Evolutionary conservation across 352 stramenopile genomes (phyloP).

Genomic region (Phytophthora sojae): DNA sequence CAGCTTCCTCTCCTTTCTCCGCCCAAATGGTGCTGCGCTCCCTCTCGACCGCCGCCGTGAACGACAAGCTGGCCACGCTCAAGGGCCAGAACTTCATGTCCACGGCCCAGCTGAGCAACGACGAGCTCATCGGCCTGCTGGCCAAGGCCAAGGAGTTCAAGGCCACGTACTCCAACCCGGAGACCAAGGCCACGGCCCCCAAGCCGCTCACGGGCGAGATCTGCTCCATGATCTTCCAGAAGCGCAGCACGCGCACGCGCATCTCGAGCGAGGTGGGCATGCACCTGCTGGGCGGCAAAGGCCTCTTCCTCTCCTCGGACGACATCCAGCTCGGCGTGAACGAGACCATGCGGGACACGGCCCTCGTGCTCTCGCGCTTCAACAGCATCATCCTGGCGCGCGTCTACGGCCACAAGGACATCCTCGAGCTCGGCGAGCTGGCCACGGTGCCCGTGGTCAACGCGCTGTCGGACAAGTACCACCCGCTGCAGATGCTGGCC

Average conservation of each 20-base stretch:
- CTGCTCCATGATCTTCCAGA: constrained; percentile 96
- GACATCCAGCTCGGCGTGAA: constrained; percentile 99
- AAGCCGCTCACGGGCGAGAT: constrained; percentile 78
- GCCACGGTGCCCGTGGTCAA: constrained; percentile 98
- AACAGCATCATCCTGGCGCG: constrained; percentile 97
- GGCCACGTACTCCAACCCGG: constrained; percentile 60
- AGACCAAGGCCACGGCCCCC: constrained; percentile 60
- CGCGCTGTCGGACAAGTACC: constrained; percentile 97
- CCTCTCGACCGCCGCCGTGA: constrained; percentile 28
- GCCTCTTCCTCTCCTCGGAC: constrained; percentile 96
- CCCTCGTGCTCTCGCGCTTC: constrained; percentile 92
- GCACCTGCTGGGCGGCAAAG: constrained; percentile 95
- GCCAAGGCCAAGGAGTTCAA: constrained; percentile 79
- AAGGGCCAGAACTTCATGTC: constrained; percentile 77
- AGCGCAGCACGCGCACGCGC: constrained; percentile 92
- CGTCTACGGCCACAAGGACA: constrained; percentile 93
- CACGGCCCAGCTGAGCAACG: constrained; percentile 59
- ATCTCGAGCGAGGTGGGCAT: constrained; percentile 97
- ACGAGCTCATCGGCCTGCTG: constrained; percentile 68
- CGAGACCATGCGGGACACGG: constrained; percentile 94
- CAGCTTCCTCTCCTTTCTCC: not conserved
- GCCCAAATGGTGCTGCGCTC: constrained; percentile 6
- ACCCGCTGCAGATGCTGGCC: constrained; percentile 98
- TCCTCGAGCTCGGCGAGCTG: constrained; percentile 90
- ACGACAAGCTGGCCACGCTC: constrained; percentile 59